phyloP scores from a whole-genome alignment of 768 basidiomycete species.

The Krasilnikovozyma curviuscula region DNA sequence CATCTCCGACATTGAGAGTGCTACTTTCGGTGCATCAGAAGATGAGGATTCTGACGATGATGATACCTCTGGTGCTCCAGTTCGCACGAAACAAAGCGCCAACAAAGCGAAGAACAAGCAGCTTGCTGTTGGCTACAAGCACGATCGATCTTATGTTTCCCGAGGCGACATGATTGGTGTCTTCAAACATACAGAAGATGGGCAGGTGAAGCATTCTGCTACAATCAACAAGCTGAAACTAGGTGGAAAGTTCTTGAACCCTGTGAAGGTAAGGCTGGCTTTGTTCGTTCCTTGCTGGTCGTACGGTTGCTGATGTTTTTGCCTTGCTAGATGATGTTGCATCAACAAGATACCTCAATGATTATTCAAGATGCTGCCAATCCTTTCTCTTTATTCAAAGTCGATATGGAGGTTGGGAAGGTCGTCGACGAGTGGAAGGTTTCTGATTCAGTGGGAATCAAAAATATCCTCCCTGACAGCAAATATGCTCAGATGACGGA shows the following conservation, averaged over 20 bases:
- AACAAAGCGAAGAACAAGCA: conserved; percentile 55
- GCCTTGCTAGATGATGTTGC: conserved; percentile 62
- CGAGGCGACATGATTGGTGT: conserved; percentile 82
- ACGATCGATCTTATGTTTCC: conserved; percentile 81
- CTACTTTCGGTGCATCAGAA: conserved; percentile 21
- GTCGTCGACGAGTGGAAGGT: conserved; percentile 98
- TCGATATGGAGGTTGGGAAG: conserved; percentile 85
- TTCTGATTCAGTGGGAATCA: conserved; percentile 67
- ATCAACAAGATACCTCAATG: conserved; percentile 93
- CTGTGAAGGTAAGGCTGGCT: conserved; percentile 44
- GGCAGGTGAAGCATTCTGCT: conserved; percentile 58
- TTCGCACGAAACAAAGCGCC: background rate
- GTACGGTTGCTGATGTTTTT: conserved; percentile 1
- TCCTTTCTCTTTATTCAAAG: conserved; percentile 60
- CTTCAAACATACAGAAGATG: conserved; percentile 50
- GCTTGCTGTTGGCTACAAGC: conserved; percentile 83
- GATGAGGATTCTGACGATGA: conserved; percentile 16
- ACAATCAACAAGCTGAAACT: conserved; percentile 66
- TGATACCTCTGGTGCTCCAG: background rate
- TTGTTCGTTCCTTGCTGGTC: background rate
- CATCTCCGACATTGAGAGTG: too few species aligned
- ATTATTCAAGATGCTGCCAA: conserved; percentile 67
- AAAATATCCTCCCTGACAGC: conserved; percentile 75
- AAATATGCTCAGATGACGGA: conserved; percentile 88
- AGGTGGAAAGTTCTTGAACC: conserved; percentile 63